Evolutionary conservation across 2,329 filamentous ascomycete genomes (phyloP).

Genomic region (Ophioceras dolichostomum): DNA sequence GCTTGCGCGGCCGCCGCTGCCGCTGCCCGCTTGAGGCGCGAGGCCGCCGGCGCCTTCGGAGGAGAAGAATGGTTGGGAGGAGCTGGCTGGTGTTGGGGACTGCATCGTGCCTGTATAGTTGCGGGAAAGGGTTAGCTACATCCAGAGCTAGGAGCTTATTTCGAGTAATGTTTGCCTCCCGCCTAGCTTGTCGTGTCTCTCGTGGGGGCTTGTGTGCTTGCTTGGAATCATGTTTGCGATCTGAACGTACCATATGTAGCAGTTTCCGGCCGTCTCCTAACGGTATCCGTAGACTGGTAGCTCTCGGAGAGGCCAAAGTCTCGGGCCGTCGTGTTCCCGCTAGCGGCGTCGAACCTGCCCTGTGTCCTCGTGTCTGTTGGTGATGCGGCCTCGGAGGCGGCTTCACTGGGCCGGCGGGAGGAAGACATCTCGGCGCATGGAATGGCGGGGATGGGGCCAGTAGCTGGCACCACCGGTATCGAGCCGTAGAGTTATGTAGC

Average conservation of each 20-base stretch:
- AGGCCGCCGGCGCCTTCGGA: slow-evolving; percentile 25
- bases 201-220: too few relatives aligned
- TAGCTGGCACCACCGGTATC: too few relatives aligned
- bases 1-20: slow-evolving; percentile 14
- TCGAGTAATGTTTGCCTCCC: too few relatives aligned
- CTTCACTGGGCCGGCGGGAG: slow-evolving; percentile 2
- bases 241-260: slow-evolving; percentile 41
- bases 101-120: slow-evolving; percentile 18
- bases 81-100: slow-evolving; percentile 9
- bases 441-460: too few relatives aligned
- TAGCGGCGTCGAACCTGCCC: slow-evolving; percentile 20
- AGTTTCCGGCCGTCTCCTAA: slow-evolving; percentile 42
- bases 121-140: not conserved
- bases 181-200: too few relatives aligned
- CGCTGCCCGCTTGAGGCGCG: slow-evolving; percentile 22
- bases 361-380: slow-evolving; percentile 4
- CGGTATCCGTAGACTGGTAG: slow-evolving; percentile 46
- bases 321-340: slow-evolving; percentile 13
- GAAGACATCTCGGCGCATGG: not conserved
- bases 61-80: slow-evolving; percentile 12
- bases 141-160: too few relatives aligned
- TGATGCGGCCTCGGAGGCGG: slow-evolving; percentile 1
- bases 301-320: slow-evolving; percentile 38
- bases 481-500: too few relatives aligned
- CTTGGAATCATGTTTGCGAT: slow-evolving; percentile 4